phyloP scores from a whole-genome alignment of 306 rosid genomes.

The Gastrolobium bilobum region DNA sequence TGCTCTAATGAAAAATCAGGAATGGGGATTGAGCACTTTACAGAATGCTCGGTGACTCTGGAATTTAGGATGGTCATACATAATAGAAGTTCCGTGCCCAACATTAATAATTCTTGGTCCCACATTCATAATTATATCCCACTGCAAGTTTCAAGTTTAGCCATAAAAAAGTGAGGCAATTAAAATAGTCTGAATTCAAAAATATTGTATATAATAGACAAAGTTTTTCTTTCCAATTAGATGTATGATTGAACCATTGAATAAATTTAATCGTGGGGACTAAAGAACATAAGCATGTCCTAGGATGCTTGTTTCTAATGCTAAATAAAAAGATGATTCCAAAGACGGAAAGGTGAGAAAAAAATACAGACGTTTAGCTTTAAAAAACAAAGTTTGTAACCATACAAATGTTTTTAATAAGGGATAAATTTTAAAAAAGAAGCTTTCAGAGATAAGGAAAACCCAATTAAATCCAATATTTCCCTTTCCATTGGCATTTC shows the following conservation, averaged over 20 bases:
- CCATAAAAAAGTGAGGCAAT: neutral
- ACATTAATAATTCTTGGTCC: conserved; percentile 54
- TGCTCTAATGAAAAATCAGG: conserved; percentile 40
- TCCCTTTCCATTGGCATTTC: conserved; percentile 51
- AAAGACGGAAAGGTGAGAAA: conserved; percentile 9
- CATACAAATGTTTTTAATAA: neutral
- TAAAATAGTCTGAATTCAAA: neutral
- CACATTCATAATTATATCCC: conserved; percentile 42
- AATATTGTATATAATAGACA: neutral
- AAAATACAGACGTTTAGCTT: conserved; percentile 35
- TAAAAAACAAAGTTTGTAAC: conserved; percentile 37
- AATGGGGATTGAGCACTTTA: conserved; percentile 35
- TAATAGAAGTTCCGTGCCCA: conserved; percentile 33
- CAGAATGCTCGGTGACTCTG: conserved; percentile 12
- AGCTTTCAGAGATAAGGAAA: conserved; percentile 51
- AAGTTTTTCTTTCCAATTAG: conserved; percentile 8
- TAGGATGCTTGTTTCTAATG: conserved; percentile 52
- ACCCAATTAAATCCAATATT: conserved; percentile 50
- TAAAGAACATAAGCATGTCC: conserved; percentile 48
- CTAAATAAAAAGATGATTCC: conserved; percentile 43
- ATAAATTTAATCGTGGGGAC: conserved; percentile 45
- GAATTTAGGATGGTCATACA: conserved; percentile 34
- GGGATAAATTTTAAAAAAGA: conserved; percentile 40
- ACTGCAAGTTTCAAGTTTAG: neutral
- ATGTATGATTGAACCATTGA: conserved; percentile 20